A percentile compares a stretch with the other conserved stretches of the same genome.
Evolutionary conservation across 768 basidiomycete genomes (phyloP).

Genomic region (Naematelia encephala): DNA sequence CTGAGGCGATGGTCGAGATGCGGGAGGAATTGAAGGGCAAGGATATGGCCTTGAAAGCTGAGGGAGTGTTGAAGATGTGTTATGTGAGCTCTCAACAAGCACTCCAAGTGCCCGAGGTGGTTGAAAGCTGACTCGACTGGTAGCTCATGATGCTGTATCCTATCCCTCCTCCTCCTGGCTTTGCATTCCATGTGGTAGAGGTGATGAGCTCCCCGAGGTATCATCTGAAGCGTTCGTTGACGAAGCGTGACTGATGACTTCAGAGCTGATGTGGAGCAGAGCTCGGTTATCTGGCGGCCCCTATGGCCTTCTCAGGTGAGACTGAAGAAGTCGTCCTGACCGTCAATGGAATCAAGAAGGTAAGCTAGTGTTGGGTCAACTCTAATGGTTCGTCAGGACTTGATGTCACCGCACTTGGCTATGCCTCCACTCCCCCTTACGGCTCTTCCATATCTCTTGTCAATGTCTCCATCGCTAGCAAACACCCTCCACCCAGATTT

Average conservation of each 20-base stretch:
- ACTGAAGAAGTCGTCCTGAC: slow-evolving; percentile 98
- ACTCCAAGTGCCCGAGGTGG: not conserved
- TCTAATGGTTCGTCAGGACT: slow-evolving; percentile 32
- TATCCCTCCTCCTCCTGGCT: slow-evolving; percentile 87
- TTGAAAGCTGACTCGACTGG: slow-evolving; percentile 8
- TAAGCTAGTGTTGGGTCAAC: too few species aligned
- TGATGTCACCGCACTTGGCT: slow-evolving; percentile 39
- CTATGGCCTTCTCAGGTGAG: slow-evolving; percentile 82
- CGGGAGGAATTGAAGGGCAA: slow-evolving; percentile 82
- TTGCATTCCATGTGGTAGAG: slow-evolving; percentile 94
- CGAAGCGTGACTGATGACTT: not conserved
- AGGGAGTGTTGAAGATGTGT: slow-evolving; percentile 88
- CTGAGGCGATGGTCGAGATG: slow-evolving; percentile 65
- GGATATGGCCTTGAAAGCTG: slow-evolving; percentile 96
- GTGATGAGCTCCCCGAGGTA: slow-evolving; percentile 92
- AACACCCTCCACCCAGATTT: slow-evolving; percentile 88
- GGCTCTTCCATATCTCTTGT: slow-evolving; percentile 43
- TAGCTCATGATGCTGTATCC: slow-evolving; percentile 91
- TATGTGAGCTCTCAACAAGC: slow-evolving; percentile 67
- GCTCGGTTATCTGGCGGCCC: slow-evolving; percentile 92
- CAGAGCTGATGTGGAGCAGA: slow-evolving; percentile 46
- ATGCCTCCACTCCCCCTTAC: slow-evolving; percentile 46
- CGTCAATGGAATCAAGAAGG: slow-evolving; percentile 63
- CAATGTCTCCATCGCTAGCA: slow-evolving; percentile 48
- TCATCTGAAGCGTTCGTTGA: slow-evolving; percentile 68